Evolutionary conservation across 192 early-diverging fungal species (phyloP).

Genomic region (Podila verticillata): DNA sequence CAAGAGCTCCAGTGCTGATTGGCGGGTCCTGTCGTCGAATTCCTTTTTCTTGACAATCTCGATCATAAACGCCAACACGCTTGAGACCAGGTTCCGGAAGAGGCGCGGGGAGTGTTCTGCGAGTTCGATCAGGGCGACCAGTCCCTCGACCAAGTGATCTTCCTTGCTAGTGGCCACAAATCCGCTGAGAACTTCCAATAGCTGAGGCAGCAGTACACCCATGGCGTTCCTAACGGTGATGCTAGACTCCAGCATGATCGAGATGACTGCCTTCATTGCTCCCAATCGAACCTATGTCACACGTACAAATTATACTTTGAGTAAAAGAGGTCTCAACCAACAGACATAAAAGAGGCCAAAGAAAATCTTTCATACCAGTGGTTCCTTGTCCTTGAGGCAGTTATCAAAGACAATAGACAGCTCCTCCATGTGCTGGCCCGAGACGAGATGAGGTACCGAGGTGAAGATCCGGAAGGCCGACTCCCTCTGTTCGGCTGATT

Average conservation of each 20-base stretch:
- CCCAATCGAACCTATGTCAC: conserved; percentile 76
- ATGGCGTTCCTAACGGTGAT: conserved; percentile 64
- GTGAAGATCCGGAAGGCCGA: conserved; percentile 90
- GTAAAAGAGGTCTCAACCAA: neutral
- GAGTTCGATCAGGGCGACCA: conserved; percentile 86
- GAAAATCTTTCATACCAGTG: conserved; percentile 11
- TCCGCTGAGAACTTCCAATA: conserved; percentile 84
- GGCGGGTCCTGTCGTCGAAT: conserved; percentile 85
- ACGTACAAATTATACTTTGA: neutral
- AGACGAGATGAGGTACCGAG: conserved; percentile 77
- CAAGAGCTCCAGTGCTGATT: conserved; percentile 91
- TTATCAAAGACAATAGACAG: conserved; percentile 73
- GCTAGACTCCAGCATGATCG: conserved; percentile 79
- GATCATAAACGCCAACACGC: conserved; percentile 79
- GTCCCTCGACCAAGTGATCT: conserved; percentile 72
- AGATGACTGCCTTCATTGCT: conserved; percentile 77
- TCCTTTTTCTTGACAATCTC: conserved; percentile 82
- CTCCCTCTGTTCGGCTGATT: conserved; percentile 77
- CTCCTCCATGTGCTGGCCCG: conserved; percentile 68
- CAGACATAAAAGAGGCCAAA: neutral
- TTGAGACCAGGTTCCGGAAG: conserved; percentile 82
- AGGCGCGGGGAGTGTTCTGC: conserved; percentile 85
- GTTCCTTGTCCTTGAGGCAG: conserved; percentile 67
- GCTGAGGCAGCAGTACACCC: conserved; percentile 78
- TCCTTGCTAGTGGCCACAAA: conserved; percentile 79